A percentile compares a stretch with the other conserved stretches of the same genome.
These are phyloP conservation scores for Lumnitzera littorea DNA, from an alignment of 345 rosid genomes.

Conservation along the genomic window DNA sequence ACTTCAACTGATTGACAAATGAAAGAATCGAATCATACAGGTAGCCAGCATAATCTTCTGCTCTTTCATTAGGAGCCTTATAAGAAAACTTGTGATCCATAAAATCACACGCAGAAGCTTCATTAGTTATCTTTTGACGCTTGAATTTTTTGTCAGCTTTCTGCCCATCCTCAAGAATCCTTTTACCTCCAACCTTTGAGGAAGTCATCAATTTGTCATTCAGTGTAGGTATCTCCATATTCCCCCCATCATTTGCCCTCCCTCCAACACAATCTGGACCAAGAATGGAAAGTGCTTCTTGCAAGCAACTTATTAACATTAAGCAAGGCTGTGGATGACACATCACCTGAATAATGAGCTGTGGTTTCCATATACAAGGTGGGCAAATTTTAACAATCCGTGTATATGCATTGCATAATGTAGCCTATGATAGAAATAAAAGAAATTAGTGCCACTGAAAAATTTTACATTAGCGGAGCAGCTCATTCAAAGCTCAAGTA, in stretches of 20 bases:
- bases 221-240: slow-evolving; percentile 17
- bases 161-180: slow-evolving; percentile 37
- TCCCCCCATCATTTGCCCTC: slow-evolving; percentile 18
- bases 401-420: slow-evolving; percentile 61
- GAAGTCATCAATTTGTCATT: slow-evolving; percentile 27
- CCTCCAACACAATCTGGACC: slow-evolving; percentile 45
- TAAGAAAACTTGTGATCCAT: slow-evolving; percentile 25
- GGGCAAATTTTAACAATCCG: slow-evolving; percentile 75
- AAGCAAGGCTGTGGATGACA: slow-evolving; percentile 61
- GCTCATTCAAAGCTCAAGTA: not conserved
- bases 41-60: slow-evolving; percentile 46
- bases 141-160: slow-evolving; percentile 23
- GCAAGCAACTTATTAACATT: slow-evolving; percentile 64
- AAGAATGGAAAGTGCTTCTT: slow-evolving; percentile 48
- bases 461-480: slow-evolving; percentile 11
- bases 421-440: slow-evolving; percentile 32
- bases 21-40: slow-evolving; percentile 44
- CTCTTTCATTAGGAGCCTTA: slow-evolving; percentile 30
- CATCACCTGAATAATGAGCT: slow-evolving; percentile 50
- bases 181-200: slow-evolving; percentile 51
- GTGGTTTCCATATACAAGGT: slow-evolving; percentile 74
- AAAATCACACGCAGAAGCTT: slow-evolving; percentile 21
- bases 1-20: slow-evolving; percentile 48
- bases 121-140: slow-evolving; percentile 56
- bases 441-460: too few species aligned